Evolutionary conservation across 495 filamentous ascomycete genomes (phyloP), one percentile per base, ranked within the genome.

Genomic region (Apiosordaria backusii): DNA sequence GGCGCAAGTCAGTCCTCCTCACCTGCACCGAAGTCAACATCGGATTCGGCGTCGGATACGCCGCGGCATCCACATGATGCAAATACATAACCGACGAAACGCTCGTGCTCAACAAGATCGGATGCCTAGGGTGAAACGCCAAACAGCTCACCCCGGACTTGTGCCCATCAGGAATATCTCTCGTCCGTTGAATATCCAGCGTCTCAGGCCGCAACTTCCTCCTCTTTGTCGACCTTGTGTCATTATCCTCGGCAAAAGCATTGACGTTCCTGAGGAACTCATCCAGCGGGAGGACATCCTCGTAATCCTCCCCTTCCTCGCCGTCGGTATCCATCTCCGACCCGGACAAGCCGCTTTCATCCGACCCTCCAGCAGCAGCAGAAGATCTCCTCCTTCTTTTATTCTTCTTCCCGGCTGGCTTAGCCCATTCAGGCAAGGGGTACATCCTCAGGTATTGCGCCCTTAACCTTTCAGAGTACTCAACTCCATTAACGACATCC

Each of bases 1-100:
- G 92, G 63, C 88, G 85, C 60, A 98, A 83, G 15, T 93, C 90
- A 0, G 93, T 96, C 67, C 83, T 81, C 71, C 87, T 85, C 68
- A 98, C 86, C 76, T 97, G 92, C 27, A 97, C 84, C 26, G 92
- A 94, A 0, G 95, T 96, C 22, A 97, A 83, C 22, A 92, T 85
- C 5, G 95, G 95, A 76, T 97, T 94, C 23, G 91, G 88, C 4
- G 79, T 84, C 25, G 90, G 89, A 55, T 85, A 78, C 2, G 90
- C 86, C 9, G 88, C 85, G 18, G 92, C 87, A 21, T 87, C 87
- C 70, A 98, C 86, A 69, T 97, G 93, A 77, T 98, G 91, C 26
- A 99, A 83, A 75, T 88, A 93, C 65, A 98, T 83, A 16, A 92
- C 89, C 29, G 90, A 91, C 57, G 92, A 89, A 27, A 87, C 87